Evolutionary conservation across 768 basidiomycete species (phyloP).

Genomic region (Pulveroboletus frians): DNA sequence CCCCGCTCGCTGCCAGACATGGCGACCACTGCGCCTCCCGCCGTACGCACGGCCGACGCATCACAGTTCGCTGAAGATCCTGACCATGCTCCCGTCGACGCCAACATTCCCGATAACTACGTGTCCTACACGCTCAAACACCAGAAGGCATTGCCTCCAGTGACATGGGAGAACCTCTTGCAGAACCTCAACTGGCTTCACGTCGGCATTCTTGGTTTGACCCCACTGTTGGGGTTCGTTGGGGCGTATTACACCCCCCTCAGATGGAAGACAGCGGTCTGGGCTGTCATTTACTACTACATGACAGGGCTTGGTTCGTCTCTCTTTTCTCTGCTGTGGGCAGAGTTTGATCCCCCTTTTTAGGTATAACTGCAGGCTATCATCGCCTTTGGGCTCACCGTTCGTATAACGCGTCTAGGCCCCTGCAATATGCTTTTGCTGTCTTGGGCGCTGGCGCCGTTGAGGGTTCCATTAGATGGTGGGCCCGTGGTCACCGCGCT

Average conservation of each 20-base stretch:
- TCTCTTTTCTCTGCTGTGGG: conserved; percentile 30
- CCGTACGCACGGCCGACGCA: conserved; percentile 4
- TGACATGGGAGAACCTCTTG: conserved; percentile 53
- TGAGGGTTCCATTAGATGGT: conserved; percentile 98
- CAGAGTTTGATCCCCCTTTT: conserved; percentile 25
- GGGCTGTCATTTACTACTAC: conserved; percentile 64
- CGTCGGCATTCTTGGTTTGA: conserved; percentile 64
- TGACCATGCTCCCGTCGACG: conserved; percentile 39
- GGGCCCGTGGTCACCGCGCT: conserved; percentile 95
- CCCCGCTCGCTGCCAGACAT: conserved; percentile 14
- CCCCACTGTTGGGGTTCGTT: conserved; percentile 67
- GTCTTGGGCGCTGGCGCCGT: conserved; percentile 87
- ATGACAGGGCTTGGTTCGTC: conserved; percentile 75
- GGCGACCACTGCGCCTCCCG: conserved; percentile 8
- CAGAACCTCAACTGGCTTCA: conserved; percentile 75
- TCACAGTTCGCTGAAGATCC: conserved; percentile 22
- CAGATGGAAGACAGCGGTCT: conserved; percentile 71
- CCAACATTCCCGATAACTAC: conserved; percentile 77
- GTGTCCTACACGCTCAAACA: conserved; percentile 70
- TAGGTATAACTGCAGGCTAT: conserved; percentile 89
- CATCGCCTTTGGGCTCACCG: conserved; percentile 98
- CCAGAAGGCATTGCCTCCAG: conserved; percentile 61
- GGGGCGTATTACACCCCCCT: conserved; percentile 65
- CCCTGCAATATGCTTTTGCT: conserved; percentile 82
- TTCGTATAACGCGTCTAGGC: conserved; percentile 84